These are phyloP conservation scores for Pleurotus tuber-regium DNA, from an alignment of 768 basidiomycete genomes.

Conservation along the genomic window DNA sequence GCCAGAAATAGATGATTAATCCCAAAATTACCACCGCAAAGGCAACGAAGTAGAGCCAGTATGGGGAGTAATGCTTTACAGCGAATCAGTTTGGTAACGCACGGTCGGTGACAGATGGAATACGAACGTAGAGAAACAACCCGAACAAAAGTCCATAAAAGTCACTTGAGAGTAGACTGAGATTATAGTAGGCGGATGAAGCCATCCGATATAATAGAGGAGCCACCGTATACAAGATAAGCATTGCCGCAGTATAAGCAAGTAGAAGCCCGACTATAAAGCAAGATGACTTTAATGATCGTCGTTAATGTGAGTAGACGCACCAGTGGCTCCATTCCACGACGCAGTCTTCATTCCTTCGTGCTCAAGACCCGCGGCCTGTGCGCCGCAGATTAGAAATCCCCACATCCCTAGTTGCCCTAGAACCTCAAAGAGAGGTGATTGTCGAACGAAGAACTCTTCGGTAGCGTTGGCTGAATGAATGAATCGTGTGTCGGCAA, in stretches of 20 bases:
- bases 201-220: conserved; percentile 85
- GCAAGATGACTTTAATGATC: neutral
- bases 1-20: conserved; percentile 85
- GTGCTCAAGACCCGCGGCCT: conserved; percentile 76
- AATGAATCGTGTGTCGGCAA: neutral
- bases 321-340: conserved; percentile 74
- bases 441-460: conserved; percentile 78
- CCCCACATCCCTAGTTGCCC: conserved; percentile 89
- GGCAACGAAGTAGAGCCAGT: conserved; percentile 87
- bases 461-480: conserved; percentile 81
- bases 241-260: conserved; percentile 61
- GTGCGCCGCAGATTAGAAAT: conserved; percentile 73
- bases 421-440: conserved; percentile 80
- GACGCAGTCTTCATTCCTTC: conserved; percentile 57
- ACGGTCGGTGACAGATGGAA: neutral
- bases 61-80: conserved; percentile 71
- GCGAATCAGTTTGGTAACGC: neutral
- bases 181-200: conserved; percentile 83
- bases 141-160: conserved; percentile 86
- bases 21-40: conserved; percentile 70
- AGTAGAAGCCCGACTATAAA: conserved; percentile 41
- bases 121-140: conserved; percentile 49
- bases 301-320: conserved; percentile 18
- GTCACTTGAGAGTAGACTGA: conserved; percentile 83
- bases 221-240: conserved; percentile 81